Conservation (phyloP, 768 basidiomycete genomes). For the Hydnomerulius pinastri region DNA sequence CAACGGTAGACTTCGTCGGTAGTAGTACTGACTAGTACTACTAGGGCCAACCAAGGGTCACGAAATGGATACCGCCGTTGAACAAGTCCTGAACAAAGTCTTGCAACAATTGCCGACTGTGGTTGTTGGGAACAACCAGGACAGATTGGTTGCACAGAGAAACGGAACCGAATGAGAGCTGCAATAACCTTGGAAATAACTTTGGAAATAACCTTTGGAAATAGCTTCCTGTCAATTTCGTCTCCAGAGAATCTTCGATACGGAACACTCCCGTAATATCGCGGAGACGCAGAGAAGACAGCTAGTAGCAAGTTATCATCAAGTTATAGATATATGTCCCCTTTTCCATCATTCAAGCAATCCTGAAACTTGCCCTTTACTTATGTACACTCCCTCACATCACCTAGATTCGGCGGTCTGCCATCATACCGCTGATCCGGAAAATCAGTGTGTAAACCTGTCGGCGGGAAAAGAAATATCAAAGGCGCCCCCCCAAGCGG, state of each 20-base stretch:
- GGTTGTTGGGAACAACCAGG: background rate
- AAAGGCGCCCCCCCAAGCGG: background rate
- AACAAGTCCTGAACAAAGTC: too few relatives aligned
- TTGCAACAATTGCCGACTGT: background rate
- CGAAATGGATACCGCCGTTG: background rate
- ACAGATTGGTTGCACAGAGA: background rate
- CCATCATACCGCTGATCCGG: background rate
- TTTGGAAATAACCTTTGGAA: conserved; percentile 1
- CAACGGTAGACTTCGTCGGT: background rate
- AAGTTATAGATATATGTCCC: background rate
- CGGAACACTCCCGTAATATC: conserved; percentile 6
- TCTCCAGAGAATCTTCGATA: conserved; percentile 4
- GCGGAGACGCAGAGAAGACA: background rate
- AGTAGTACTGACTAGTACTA: background rate
- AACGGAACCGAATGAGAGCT: conserved; percentile 20
- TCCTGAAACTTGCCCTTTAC: background rate
- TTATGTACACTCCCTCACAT: background rate
- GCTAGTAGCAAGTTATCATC: background rate
- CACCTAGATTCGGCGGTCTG: background rate
- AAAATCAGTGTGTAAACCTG: background rate
- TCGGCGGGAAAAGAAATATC: background rate
- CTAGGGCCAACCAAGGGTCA: too few relatives aligned
- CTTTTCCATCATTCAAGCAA: background rate
- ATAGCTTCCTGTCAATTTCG: background rate
- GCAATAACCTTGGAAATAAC: background rate